phyloP scores from a whole-genome alignment of 1,139 yeast genomes.

The Zygosaccharomyces sapae region DNA sequence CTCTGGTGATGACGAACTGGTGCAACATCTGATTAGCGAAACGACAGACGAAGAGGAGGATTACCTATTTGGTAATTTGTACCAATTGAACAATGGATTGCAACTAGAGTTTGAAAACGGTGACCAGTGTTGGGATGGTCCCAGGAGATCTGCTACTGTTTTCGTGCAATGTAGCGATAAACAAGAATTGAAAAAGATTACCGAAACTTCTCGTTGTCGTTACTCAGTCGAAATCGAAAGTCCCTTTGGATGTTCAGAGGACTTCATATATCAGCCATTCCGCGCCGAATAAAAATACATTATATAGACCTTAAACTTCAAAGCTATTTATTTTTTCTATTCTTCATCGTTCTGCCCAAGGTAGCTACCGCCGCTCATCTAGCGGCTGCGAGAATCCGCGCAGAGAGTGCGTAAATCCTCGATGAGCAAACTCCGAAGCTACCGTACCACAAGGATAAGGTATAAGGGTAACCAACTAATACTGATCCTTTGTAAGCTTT shows the following conservation, averaged over 20 bases:
- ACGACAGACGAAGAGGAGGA: constrained; percentile 27
- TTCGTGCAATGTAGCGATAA: constrained; percentile 65
- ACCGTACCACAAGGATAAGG: background rate
- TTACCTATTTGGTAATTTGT: constrained; percentile 28
- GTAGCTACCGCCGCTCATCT: background rate
- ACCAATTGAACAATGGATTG: constrained; percentile 37
- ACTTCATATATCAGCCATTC: constrained; percentile 14
- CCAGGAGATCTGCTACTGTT: constrained; percentile 66
- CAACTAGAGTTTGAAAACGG: constrained; percentile 56
- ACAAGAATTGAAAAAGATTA: constrained; percentile 53
- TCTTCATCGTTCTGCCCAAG: background rate
- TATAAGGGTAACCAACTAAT: background rate
- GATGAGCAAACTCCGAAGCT: background rate
- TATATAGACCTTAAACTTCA: background rate
- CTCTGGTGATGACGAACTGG: constrained; percentile 23
- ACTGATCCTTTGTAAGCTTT: background rate
- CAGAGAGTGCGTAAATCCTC: background rate
- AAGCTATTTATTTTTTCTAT: background rate
- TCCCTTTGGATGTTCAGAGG: constrained; percentile 62
- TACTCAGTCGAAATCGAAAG: constrained; percentile 59
- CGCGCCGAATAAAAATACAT: background rate
- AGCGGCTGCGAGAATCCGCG: background rate
- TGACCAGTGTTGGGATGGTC: constrained; percentile 93
- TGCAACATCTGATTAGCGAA: constrained; percentile 28
- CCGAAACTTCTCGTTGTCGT: constrained; percentile 87